Evolutionary conservation across 2,329 filamentous ascomycete genomes (phyloP).

Genomic region (Aspergillus quadrilineatus): DNA sequence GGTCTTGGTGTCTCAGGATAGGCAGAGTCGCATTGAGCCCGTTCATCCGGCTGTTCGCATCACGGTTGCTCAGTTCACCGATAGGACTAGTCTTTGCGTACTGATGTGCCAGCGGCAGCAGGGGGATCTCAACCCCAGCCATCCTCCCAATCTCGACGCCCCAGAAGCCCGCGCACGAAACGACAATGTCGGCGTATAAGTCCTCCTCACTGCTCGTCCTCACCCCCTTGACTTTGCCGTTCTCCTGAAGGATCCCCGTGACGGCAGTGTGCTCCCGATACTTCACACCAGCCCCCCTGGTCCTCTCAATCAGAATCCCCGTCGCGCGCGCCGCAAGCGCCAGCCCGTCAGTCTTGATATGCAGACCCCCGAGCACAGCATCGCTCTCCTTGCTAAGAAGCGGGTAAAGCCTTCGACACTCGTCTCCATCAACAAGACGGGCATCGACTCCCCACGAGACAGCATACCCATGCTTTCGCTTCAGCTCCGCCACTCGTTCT

Average conservation of each 20-base stretch:
- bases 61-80: slow-evolving; percentile 42
- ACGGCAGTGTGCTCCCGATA: slow-evolving; percentile 60
- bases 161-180: slow-evolving; percentile 67
- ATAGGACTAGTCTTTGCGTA: slow-evolving; percentile 62
- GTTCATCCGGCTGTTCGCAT: slow-evolving; percentile 44
- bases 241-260: slow-evolving; percentile 54
- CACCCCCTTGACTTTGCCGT: slow-evolving; percentile 58
- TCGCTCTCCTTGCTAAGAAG: slow-evolving; percentile 48
- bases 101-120: slow-evolving; percentile 63
- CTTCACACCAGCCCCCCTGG: slow-evolving; percentile 56
- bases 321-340: slow-evolving; percentile 62
- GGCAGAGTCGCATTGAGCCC: slow-evolving; percentile 52
- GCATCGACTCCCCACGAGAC: slow-evolving; percentile 62
- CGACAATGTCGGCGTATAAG: slow-evolving; percentile 59
- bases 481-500: slow-evolving; percentile 59
- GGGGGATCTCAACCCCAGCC: slow-evolving; percentile 57
- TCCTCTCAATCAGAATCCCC: slow-evolving; percentile 60
- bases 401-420: slow-evolving; percentile 57
- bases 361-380: slow-evolving; percentile 57
- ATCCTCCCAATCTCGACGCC: slow-evolving; percentile 64
- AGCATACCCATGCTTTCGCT: slow-evolving; percentile 62
- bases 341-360: slow-evolving; percentile 62
- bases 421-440: slow-evolving; percentile 50
- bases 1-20: slow-evolving; percentile 63
- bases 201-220: slow-evolving; percentile 46